Evolutionary conservation across 305 asterid species (phyloP).

Genomic region (Andrographis paniculata): DNA sequence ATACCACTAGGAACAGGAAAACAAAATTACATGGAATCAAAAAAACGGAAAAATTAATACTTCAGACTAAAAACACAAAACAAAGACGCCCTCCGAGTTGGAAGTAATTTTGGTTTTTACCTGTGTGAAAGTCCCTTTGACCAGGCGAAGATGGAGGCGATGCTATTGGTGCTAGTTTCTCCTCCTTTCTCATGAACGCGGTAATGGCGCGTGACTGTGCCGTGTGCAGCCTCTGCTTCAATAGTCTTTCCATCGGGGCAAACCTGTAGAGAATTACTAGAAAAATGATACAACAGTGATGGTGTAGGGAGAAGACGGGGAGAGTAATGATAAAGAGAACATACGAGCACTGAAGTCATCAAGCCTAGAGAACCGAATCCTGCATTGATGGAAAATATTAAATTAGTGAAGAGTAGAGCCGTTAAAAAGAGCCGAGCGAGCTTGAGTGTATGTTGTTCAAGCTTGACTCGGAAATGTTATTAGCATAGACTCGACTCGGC

Average conservation of each 20-base stretch:
- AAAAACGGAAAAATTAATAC: too few relatives aligned
- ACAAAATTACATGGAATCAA: too few relatives aligned
- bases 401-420: too few relatives aligned
- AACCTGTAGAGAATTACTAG: constrained; percentile 39
- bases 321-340: constrained; percentile 15
- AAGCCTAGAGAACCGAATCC: constrained; percentile 98
- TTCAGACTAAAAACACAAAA: not conserved
- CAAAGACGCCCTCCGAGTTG: not conserved
- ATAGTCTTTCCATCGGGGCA: constrained; percentile 98
- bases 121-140: constrained; percentile 96
- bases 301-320: not conserved
- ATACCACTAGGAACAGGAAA: too few relatives aligned
- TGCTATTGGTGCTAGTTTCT: constrained; percentile 98
- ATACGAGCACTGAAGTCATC: constrained; percentile 95
- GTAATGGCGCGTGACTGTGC: constrained; percentile 94
- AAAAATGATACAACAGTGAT: constrained; percentile 5
- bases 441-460: too few relatives aligned
- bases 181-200: constrained; percentile 96
- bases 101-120: constrained; percentile 26
- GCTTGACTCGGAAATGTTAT: too few relatives aligned
- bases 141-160: constrained; percentile 98
- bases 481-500: too few relatives aligned
- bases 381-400: constrained; percentile 34
- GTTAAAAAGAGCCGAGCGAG: too few relatives aligned
- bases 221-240: constrained; percentile 99